phyloP scores from a whole-genome alignment of 2,329 filamentous ascomycete genomes.

The Coniochaeta prunicola region DNA sequence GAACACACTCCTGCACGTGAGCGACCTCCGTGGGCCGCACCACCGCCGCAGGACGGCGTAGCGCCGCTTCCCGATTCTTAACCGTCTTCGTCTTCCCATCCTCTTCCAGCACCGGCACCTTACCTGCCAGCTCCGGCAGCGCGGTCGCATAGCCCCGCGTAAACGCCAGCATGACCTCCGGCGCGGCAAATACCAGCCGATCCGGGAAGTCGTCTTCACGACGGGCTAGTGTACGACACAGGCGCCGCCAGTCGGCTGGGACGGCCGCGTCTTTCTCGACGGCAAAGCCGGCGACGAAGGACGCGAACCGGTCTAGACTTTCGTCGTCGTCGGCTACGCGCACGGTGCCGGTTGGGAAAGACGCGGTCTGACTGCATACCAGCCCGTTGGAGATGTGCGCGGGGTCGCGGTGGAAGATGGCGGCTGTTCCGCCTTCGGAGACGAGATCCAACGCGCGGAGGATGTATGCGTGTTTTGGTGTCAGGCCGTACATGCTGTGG shows the following conservation, averaged over 20 bases:
- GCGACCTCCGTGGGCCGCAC: slow-evolving; percentile 35
- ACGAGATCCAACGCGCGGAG: slow-evolving; percentile 41
- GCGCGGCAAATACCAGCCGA: slow-evolving; percentile 38
- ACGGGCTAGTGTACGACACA: slow-evolving; percentile 41
- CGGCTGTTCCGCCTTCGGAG: slow-evolving; percentile 32
- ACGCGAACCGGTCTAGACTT: slow-evolving; percentile 40
- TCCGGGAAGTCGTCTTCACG: slow-evolving; percentile 20
- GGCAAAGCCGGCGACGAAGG: slow-evolving; percentile 44
- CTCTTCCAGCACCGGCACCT: slow-evolving; percentile 27
- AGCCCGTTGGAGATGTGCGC: slow-evolving; percentile 37
- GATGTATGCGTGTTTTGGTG: slow-evolving; percentile 36
- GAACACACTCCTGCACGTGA: slow-evolving; percentile 47
- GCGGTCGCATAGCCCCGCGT: slow-evolving; percentile 33
- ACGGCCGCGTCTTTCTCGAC: slow-evolving; percentile 12
- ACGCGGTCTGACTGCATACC: slow-evolving; percentile 36
- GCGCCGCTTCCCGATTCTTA: slow-evolving; percentile 45
- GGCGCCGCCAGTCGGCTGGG: slow-evolving; percentile 35
- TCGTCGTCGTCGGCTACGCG: slow-evolving; percentile 36
- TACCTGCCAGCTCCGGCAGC: slow-evolving; percentile 32
- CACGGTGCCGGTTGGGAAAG: slow-evolving; percentile 36
- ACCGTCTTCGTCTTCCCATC: slow-evolving; percentile 23
- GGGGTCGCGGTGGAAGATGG: slow-evolving; percentile 48
- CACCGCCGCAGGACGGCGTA: slow-evolving; percentile 33
- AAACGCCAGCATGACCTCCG: slow-evolving; percentile 44
- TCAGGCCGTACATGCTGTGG: slow-evolving; percentile 58